Conservation (phyloP, 108 stramenopile species). For the Cyclotella sp. region DNA sequence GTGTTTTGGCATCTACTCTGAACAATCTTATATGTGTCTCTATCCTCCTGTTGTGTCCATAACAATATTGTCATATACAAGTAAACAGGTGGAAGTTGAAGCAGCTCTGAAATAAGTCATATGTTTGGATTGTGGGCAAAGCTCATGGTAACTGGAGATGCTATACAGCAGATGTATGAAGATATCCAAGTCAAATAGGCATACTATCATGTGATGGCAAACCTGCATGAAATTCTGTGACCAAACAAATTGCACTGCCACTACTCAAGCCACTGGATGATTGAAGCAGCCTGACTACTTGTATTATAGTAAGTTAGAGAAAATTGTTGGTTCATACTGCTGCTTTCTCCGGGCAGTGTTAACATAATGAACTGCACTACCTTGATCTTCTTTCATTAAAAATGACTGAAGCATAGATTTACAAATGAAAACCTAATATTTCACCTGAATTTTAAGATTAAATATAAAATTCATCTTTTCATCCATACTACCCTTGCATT, state of each 20-base stretch:
- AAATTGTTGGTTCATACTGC: no score
- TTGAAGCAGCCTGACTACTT: not conserved
- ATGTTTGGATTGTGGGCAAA: constrained; percentile 72
- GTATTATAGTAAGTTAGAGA: no score
- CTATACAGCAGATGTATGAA: constrained; percentile 62
- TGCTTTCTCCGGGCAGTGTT: no score
- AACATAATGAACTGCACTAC: no score
- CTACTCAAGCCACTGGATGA: constrained; percentile 66
- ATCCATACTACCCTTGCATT: no score
- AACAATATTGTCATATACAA: constrained; percentile 83
- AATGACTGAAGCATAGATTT: no score
- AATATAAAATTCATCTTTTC: no score
- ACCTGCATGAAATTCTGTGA: constrained; percentile 60
- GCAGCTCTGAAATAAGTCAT: constrained; percentile 50
- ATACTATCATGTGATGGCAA: constrained; percentile 54
- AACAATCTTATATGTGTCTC: not conserved
- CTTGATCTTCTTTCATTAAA: no score
- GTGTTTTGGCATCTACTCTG: no score
- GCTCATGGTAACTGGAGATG: constrained; percentile 66
- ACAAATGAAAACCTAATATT: no score
- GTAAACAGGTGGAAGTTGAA: constrained; percentile 69
- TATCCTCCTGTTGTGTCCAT: constrained; percentile 4
- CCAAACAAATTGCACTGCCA: constrained; percentile 51
- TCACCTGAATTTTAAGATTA: no score
- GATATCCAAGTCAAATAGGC: constrained; percentile 73